Base-by-base conservation (phyloP, 148 eudicot species). In the Cornus controversa region DNA sequence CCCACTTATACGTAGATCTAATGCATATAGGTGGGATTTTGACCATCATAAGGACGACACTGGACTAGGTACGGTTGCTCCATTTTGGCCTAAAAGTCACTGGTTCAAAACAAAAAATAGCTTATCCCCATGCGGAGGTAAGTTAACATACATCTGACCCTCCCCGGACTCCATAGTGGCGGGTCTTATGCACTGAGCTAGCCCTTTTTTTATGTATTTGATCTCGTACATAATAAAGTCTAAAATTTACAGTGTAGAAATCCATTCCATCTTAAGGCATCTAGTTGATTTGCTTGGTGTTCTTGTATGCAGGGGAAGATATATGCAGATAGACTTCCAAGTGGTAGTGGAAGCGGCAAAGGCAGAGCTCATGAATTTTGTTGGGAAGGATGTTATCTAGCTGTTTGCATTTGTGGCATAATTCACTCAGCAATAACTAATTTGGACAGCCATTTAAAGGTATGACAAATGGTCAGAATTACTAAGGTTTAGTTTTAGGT, bases 311-410 rank as follows among this genome's bases (percentile, higher is more conserved):
- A 96, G 99, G 99, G 98, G 98, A 86, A 89, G 99, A 84, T 96
- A 96, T 79, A 76, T 82, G 47, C 83, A 91, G 50, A 80, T 87
- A 42, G 90, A 91, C 83, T 93, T 96, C 78, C 86, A 87, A 25
- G 87, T 54, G 50, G 82, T 96, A 47, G 90, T 90, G 91, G 97
- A 93, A 86, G 97, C 95, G 25, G 95, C 99, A 70, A 93, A 93
- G 80, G 86, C 85, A 73, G 98, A 92, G 87, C 98, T 96, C 81
- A 75, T 92, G 82, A 89, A 84, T 80, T 79, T 86, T 58, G 86
- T 83, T n/a, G 88, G 89, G 25, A 88, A 87, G 79, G 86, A 85
- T 78, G 75, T 81, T 66, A 28, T 70, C 8, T 90, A 87, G 74
- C 53, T 60, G 36, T 45, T 64, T 73, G 70, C 42, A 23, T 75